Evolutionary conservation across 2,329 filamentous ascomycete genomes (phyloP).

Genomic region (Cytospora schulzeri): DNA sequence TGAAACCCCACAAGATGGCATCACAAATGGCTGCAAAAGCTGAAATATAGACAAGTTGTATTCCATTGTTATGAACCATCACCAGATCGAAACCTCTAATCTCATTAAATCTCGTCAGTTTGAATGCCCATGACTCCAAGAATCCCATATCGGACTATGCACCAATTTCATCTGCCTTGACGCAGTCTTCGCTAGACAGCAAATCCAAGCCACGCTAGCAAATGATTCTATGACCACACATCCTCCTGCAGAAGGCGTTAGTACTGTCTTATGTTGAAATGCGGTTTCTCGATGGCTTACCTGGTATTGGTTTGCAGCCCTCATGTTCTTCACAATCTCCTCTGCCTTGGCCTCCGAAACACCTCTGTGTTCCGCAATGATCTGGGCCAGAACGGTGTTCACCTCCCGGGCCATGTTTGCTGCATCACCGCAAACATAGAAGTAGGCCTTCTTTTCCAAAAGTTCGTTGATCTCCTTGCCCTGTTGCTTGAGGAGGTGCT

Average conservation of each 20-base stretch:
- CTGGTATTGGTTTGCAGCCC: slow-evolving; percentile 93
- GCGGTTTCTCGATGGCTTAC: slow-evolving; percentile 49
- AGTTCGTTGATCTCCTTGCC: slow-evolving; percentile 85
- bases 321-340: slow-evolving; percentile 96
- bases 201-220: slow-evolving; percentile 6
- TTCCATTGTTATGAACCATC: slow-evolving; percentile 4
- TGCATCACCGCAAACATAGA: slow-evolving; percentile 98
- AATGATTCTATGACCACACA: slow-evolving; percentile 63
- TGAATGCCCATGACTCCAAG: slow-evolving; percentile 20
- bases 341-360: slow-evolving; percentile 86
- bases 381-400: slow-evolving; percentile 81
- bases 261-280: slow-evolving; percentile 26
- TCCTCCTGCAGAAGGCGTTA: slow-evolving; percentile 59
- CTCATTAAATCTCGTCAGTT: slow-evolving; percentile 12
- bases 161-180: slow-evolving; percentile 4
- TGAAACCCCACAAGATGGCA: not conserved
- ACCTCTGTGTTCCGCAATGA: slow-evolving; percentile 81
- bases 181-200: slow-evolving; percentile 22
- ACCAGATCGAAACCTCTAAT: slow-evolving; percentile 12
- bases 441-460: slow-evolving; percentile 83
- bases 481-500: slow-evolving; percentile 85
- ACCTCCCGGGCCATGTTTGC: slow-evolving; percentile 96
- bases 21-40: not conserved
- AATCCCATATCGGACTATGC: slow-evolving; percentile 18
- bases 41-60: slow-evolving; percentile 12